Base-by-base conservation (phyloP, 23 red algal species). In the Pyropia yezoensis region DNA sequence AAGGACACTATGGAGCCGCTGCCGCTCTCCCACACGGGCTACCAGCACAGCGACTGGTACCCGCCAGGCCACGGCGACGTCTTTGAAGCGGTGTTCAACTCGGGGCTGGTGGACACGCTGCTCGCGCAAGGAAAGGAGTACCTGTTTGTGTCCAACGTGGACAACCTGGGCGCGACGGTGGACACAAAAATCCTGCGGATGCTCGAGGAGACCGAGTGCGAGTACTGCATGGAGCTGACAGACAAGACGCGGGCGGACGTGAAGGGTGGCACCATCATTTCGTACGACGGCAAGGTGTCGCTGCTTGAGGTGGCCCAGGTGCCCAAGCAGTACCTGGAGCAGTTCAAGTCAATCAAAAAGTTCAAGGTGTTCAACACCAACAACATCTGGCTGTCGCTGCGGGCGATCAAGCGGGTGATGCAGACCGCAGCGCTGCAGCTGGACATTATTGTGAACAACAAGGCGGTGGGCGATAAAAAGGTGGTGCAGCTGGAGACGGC, bases 331-430 rank as follows among this genome's bases (percentile, higher is more conserved):
- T 77, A 97, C 75, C 62, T 89, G 52, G 93, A 78, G 32, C 85
- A 97, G 26, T 97, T 97, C 74, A 89, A 97, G 80, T 89, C 85
- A 2, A 71, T 97, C 34, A 80, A 74, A 58, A 97, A 97, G 70
- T 97, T 97, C 71, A 89, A 89, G 69, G 93, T 97, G 24, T 97
- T 97, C 67, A 97, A 97, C 58, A 97, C 93, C 33, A 97, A 97
- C 61, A 97, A 89, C 58, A 84, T 97, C 55, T 97, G 93, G 93
- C 62, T 97, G 14, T 72, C 66, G 4, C 61, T 97, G 14, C 78
- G 81, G 49, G 85, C 93, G 33, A 69, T 97, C 52, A 78, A 90
- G 74, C 79, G 80, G 25, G 64, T 81, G 49, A 91, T 91, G 80
- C 74, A 90, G 63, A 57, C 69, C 20, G 78, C 73, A 21, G 49